Evolutionary conservation across 768 basidiomycete genomes (phyloP).

Genomic region (Boletus tomentosulus): DNA sequence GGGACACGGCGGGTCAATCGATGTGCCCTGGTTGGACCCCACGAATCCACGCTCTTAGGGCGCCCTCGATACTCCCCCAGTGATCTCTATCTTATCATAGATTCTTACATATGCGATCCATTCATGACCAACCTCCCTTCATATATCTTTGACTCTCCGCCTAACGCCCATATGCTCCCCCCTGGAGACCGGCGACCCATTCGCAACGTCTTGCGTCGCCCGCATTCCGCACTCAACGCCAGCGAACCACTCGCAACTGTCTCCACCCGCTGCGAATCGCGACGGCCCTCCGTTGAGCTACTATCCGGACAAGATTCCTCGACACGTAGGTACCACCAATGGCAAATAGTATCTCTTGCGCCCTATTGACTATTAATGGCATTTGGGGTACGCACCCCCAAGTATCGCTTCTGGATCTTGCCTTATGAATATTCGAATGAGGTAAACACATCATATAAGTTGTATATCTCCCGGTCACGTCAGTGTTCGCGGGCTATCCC

Average conservation of each 20-base stretch:
- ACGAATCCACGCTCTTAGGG: not conserved
- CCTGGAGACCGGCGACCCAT: not conserved
- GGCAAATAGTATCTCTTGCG: slow-evolving; percentile 7
- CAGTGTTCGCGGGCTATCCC: not conserved
- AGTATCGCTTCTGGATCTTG: not conserved
- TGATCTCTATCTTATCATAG: slow-evolving; percentile 7
- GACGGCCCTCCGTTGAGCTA: slow-evolving; percentile 10
- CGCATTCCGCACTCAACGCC: not conserved
- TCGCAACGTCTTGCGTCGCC: not conserved
- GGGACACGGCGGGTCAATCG: not conserved
- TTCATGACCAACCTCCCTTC: not conserved
- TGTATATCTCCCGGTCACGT: not conserved
- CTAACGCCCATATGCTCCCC: not conserved
- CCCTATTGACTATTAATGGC: not conserved
- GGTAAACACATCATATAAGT: slow-evolving; percentile 9
- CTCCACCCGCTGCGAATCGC: slow-evolving; percentile 15
- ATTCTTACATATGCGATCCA: not conserved
- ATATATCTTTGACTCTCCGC: not conserved
- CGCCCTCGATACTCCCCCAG: not conserved
- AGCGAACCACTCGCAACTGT: not conserved
- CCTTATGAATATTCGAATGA: slow-evolving; percentile 3
- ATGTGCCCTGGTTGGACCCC: not conserved
- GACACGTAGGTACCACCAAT: slow-evolving; percentile 1
- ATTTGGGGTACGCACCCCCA: slow-evolving; percentile 11
- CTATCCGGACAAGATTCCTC: not conserved